Conservation (phyloP, 345 rosid genomes). For the Mallotus nudiflorus region DNA sequence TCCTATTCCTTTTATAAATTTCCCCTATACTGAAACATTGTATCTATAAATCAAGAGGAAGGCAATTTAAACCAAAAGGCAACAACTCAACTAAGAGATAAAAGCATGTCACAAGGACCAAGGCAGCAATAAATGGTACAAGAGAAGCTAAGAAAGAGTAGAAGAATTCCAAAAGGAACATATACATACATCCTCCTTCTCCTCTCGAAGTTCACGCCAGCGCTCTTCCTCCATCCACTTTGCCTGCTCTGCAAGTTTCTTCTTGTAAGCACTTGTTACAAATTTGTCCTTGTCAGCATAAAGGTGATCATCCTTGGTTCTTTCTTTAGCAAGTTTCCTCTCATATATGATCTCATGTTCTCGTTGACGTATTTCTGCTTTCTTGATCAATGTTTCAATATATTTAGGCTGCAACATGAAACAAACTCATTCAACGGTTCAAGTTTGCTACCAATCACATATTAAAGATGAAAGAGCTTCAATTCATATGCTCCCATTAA, state of each 20-base stretch:
- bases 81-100: neutral
- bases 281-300: slow-evolving; percentile 84
- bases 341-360: slow-evolving; percentile 81
- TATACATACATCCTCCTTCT: slow-evolving; percentile 81
- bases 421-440: neutral
- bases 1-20: neutral
- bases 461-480: neutral
- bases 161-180: neutral
- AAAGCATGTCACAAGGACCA: neutral
- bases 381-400: slow-evolving; percentile 57
- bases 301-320: slow-evolving; percentile 79
- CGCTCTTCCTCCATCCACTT: slow-evolving; percentile 79
- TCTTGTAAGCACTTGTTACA: slow-evolving; percentile 73
- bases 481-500: neutral
- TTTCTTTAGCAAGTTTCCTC: slow-evolving; percentile 82
- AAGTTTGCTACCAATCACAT: neutral
- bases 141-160: neutral
- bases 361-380: slow-evolving; percentile 65
- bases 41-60: too few species aligned
- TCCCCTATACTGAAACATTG: too few species aligned
- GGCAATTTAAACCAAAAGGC: neutral
- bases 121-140: neutral
- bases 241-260: slow-evolving; percentile 81
- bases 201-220: slow-evolving; percentile 68
- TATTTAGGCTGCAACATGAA: slow-evolving; percentile 65